Conservation (phyloP, 2,329 filamentous ascomycete genomes). For the Microascus cirrosus region DNA sequence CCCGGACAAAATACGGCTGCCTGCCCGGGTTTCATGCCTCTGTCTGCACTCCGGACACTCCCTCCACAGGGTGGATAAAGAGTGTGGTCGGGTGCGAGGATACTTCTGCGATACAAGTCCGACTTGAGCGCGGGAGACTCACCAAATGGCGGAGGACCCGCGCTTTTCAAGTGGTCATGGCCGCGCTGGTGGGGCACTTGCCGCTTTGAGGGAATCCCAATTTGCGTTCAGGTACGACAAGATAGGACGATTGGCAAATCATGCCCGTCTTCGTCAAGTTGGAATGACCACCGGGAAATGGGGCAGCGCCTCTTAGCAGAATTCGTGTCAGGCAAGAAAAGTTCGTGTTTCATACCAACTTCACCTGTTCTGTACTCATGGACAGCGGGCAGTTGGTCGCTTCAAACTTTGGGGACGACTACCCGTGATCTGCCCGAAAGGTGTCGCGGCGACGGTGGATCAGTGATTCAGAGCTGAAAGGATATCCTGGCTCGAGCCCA, state of each 20-base stretch:
- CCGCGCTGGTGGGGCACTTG: slow-evolving; percentile 3
- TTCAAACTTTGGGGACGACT: background rate
- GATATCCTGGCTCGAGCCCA: background rate
- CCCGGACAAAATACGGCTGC: background rate
- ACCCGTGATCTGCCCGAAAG: background rate
- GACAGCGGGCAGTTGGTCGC: background rate
- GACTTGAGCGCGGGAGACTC: background rate
- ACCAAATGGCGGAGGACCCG: background rate
- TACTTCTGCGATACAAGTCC: background rate
- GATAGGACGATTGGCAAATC: background rate
- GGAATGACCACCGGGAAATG: background rate
- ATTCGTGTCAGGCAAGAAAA: too few relatives aligned
- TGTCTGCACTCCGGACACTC: background rate
- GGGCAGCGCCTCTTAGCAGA: too few relatives aligned
- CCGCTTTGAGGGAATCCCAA: slow-evolving; percentile 5
- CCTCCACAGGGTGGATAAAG: background rate
- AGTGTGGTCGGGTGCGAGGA: background rate
- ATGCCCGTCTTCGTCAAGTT: background rate
- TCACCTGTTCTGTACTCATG: too few relatives aligned
- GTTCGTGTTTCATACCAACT: too few relatives aligned
- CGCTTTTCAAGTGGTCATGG: background rate
- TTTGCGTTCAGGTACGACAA: background rate
- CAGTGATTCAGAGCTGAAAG: background rate
- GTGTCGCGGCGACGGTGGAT: background rate
- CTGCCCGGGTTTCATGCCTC: background rate